These are phyloP conservation scores for Boletus edulis DNA, from an alignment of 768 basidiomycete species.

Conservation along the genomic window DNA sequence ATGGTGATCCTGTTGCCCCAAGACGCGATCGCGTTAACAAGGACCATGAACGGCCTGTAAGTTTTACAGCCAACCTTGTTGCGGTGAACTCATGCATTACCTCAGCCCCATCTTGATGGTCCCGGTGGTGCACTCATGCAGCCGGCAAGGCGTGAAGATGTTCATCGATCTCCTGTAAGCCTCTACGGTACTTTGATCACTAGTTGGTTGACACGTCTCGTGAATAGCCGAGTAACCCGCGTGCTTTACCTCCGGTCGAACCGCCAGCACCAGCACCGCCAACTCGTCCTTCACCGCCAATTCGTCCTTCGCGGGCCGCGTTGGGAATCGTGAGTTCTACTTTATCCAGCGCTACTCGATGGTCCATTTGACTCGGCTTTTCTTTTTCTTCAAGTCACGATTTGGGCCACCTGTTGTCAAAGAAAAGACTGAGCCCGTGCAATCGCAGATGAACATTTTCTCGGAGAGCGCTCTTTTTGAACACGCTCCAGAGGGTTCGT, in stretches of 20 bases:
- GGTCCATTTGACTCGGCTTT: background rate
- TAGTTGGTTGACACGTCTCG: background rate
- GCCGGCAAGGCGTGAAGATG: constrained; percentile 10
- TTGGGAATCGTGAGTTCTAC: constrained; percentile 15
- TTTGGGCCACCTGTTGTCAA: constrained; percentile 31
- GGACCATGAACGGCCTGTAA: constrained; percentile 26
- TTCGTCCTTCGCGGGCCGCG: constrained; percentile 15
- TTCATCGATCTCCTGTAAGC: constrained; percentile 20
- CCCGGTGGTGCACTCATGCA: background rate
- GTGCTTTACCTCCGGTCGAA: constrained; percentile 12
- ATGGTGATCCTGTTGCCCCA: constrained; percentile 18
- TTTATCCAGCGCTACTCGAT: background rate
- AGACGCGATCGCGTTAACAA: constrained; percentile 15
- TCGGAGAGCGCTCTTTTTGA: constrained; percentile 17
- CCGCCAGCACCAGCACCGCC: background rate
- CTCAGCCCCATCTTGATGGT: constrained; percentile 18
- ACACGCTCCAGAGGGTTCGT: constrained; percentile 12
- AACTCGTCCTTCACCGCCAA: constrained; percentile 11
- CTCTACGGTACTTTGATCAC: background rate
- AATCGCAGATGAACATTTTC: constrained; percentile 6
- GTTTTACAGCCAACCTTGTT: background rate
- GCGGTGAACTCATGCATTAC: constrained; percentile 6
- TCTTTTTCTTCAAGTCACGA: constrained; percentile 23
- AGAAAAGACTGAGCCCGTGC: constrained; percentile 11
- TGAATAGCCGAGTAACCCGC: constrained; percentile 7